Percentiles rank a stretch among this genome's conserved stretches.
These are phyloP conservation scores for Escallonia herrerae DNA, from an alignment of 129 eudicot genomes.

Conservation along the genomic window DNA sequence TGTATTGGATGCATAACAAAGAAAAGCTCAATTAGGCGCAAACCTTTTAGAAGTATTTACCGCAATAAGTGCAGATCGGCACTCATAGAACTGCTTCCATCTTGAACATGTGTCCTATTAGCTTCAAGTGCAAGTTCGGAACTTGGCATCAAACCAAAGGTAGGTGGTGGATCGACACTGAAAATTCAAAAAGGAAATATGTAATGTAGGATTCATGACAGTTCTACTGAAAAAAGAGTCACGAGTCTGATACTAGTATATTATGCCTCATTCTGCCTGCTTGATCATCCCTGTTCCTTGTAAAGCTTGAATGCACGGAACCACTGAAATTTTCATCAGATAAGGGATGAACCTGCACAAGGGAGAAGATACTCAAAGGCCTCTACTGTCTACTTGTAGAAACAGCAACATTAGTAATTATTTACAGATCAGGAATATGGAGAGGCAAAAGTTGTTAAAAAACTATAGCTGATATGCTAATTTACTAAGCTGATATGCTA, in stretches of 20 bases:
- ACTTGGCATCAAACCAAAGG: slow-evolving; percentile 58
- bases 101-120: slow-evolving; percentile 35
- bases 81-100: slow-evolving; percentile 48
- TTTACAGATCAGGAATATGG: neutral
- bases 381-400: too few species aligned
- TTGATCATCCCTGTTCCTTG: slow-evolving; percentile 29
- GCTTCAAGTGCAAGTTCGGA: slow-evolving; percentile 51
- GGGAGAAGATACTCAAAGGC: slow-evolving; percentile 1
- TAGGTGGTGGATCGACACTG: slow-evolving; percentile 65
- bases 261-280: slow-evolving; percentile 38
- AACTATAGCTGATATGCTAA: too few species aligned
- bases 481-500: too few species aligned
- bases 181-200: slow-evolving; percentile 13
- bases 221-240: slow-evolving; percentile 1
- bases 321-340: slow-evolving; percentile 48
- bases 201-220: neutral
- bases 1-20: neutral
- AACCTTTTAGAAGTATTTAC: slow-evolving; percentile 73
- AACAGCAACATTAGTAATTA: too few species aligned
- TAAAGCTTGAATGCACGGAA: slow-evolving; percentile 34
- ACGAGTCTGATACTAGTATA: slow-evolving; percentile 4
- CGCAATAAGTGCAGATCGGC: slow-evolving; percentile 57
- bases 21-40: slow-evolving; percentile 47
- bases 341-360: slow-evolving; percentile 46
- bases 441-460: neutral